Base-by-base conservation (phyloP, 2,329 filamentous ascomycete species). In the Alternaria sp. region DNA sequence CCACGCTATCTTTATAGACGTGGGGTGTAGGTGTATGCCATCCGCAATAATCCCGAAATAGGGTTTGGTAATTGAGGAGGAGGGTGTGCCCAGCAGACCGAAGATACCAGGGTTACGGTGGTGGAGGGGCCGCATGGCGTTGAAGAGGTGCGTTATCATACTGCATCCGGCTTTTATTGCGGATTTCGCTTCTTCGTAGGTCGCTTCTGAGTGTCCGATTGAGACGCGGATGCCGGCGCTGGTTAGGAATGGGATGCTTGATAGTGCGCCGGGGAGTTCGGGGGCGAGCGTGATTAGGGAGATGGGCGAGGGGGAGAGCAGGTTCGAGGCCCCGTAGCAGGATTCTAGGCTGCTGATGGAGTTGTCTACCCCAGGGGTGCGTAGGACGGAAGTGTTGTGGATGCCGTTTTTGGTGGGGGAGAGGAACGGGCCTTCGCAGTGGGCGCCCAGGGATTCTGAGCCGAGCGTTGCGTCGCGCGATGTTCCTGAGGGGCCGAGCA, bases 101-200 rank as follows among this genome's bases (percentile, higher is more conserved):
- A 97, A 97, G 71, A 97, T 89, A 41, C 94, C 94, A 0, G 94
- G 94, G 79, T 97, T 94, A 61, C 94, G 91, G 84, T 97, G 93
- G 79, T 96, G 92, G 55, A 97, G 88, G 14, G 93, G 93, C 1
- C 90, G 87, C 94, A 97, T 97, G 25, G 94, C 94, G 78, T 97
- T 97, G 87, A 97, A 97, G 2, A 97, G 85, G 75, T 97, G 94
- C 0, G 94, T 97, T 69, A 97, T 92, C 92, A 96, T 97, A 53
- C 87, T 2, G 92, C 92, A 55, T 10, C 94, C 94, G 7, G 89
- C 86, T n/a, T 83, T 84, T 4, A 96, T 87, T 20, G 92, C 92
- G 5, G 83, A 81, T 5, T 90, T 88, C 1, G 92, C 93, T 76
- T 95, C 86, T 79, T 96, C 92, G 76, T 95, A 97, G 0, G 91